These are phyloP conservation scores for Fraxinus baroniana DNA, from an alignment of 305 asterid species.

Conservation along the genomic window DNA sequence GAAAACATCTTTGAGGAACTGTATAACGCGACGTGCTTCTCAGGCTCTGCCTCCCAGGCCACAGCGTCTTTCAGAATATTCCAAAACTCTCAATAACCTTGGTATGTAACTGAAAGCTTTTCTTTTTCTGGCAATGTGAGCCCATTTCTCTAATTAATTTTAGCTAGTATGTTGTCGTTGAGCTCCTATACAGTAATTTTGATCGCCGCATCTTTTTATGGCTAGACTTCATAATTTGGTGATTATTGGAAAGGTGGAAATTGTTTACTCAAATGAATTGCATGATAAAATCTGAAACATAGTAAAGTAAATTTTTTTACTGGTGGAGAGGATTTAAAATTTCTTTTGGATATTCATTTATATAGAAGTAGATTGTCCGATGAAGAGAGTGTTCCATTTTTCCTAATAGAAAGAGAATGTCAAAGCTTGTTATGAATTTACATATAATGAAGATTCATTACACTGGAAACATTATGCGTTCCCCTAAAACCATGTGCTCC, in stretches of 20 bases:
- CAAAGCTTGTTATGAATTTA: neutral
- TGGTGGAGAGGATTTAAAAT: neutral
- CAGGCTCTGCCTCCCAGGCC: conserved; percentile 81
- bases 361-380: neutral
- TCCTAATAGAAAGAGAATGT: neutral
- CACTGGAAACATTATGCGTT: neutral
- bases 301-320: neutral
- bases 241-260: neutral
- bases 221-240: neutral
- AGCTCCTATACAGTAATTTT: neutral
- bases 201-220: neutral
- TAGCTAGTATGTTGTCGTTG: neutral
- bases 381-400: neutral
- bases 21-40: conserved; percentile 44
- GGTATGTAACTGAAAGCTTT: conserved; percentile 42
- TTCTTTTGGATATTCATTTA: neutral
- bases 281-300: neutral
- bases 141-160: neutral
- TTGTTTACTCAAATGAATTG: neutral
- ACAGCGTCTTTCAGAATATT: conserved; percentile 80
- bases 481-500: neutral
- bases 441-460: neutral
- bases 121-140: neutral
- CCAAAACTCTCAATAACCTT: conserved; percentile 51
- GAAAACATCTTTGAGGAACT: conserved; percentile 68